These are phyloP conservation scores for Pascua sp. DNA, from an alignment of 1,284 basidiomycete genomes.

Conservation along the genomic window DNA sequence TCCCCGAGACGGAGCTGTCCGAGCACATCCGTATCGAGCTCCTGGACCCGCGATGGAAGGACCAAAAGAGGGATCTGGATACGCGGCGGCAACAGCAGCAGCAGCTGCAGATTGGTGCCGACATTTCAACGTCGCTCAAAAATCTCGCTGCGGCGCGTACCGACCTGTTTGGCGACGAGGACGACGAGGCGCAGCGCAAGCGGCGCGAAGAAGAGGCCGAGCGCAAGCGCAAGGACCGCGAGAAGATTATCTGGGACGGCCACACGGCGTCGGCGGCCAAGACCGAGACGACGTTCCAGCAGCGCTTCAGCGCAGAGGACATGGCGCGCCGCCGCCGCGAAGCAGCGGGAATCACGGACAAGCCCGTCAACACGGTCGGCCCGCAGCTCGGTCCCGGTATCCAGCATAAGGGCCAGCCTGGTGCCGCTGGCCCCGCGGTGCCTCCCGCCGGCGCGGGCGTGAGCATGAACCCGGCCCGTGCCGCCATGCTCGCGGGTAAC, in stretches of 20 bases:
- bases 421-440: slow-evolving; percentile 37
- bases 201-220: slow-evolving; percentile 78
- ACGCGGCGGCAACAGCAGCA: slow-evolving; percentile 83
- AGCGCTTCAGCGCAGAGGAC: slow-evolving; percentile 86
- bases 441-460: slow-evolving; percentile 36
- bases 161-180: slow-evolving; percentile 84
- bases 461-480: slow-evolving; percentile 42
- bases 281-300: slow-evolving; percentile 84
- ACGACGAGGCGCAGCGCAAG: slow-evolving; percentile 78
- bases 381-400: slow-evolving; percentile 35
- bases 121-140: slow-evolving; percentile 85
- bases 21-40: slow-evolving; percentile 99
- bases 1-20: slow-evolving; percentile 88
- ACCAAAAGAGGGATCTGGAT: slow-evolving; percentile 81
- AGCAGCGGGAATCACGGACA: slow-evolving; percentile 53
- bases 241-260: slow-evolving; percentile 93
- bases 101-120: slow-evolving; percentile 73
- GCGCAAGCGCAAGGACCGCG: slow-evolving; percentile 71
- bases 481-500: slow-evolving; percentile 50
- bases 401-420: slow-evolving; percentile 21
- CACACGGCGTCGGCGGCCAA: slow-evolving; percentile 84
- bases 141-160: slow-evolving; percentile 86
- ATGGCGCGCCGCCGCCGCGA: slow-evolving; percentile 91
- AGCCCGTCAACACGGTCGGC: slow-evolving; percentile 22
- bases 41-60: slow-evolving; percentile 95